These are phyloP conservation scores for Pseudonitzschia multistriata DNA, from an alignment of 108 stramenopile species.

Conservation along the genomic window DNA sequence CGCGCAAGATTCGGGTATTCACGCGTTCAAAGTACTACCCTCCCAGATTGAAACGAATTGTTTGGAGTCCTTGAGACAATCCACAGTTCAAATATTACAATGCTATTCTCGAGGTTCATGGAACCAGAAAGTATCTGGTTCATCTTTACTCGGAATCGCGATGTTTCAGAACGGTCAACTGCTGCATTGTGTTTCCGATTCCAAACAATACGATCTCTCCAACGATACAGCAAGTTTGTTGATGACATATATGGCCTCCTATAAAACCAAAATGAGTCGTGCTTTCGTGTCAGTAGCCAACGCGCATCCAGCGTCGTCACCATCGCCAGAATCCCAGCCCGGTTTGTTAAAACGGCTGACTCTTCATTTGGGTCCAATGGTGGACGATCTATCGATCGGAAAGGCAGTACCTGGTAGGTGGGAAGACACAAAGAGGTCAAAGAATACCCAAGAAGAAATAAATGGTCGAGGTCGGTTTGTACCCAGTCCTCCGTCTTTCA, in stretches of 20 bases:
- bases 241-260: conserved; percentile 33
- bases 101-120: conserved; percentile 23
- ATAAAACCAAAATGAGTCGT: conserved; percentile 23
- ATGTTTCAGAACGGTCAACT: conserved; percentile 26
- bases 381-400: neutral
- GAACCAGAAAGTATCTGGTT: conserved; percentile 13
- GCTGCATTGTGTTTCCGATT: conserved; percentile 13
- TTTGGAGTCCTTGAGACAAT: neutral
- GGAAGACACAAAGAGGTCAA: neutral
- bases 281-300: neutral
- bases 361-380: neutral
- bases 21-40: conserved; percentile 36
- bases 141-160: conserved; percentile 25
- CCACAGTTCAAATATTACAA: conserved; percentile 30
- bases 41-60: conserved; percentile 14
- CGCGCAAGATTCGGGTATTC: conserved; percentile 26
- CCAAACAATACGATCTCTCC: neutral
- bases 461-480: conserved; percentile 20
- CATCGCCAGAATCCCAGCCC: neutral
- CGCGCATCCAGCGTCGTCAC: neutral
- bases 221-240: conserved; percentile 10
- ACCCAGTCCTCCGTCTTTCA: conserved; percentile 41
- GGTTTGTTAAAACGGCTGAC: neutral
- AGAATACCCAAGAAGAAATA: neutral
- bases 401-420: neutral